These are phyloP conservation scores for Debaryomycetaceae sp. DNA, from an alignment of 1,139 yeast genomes.

Conservation along the genomic window DNA sequence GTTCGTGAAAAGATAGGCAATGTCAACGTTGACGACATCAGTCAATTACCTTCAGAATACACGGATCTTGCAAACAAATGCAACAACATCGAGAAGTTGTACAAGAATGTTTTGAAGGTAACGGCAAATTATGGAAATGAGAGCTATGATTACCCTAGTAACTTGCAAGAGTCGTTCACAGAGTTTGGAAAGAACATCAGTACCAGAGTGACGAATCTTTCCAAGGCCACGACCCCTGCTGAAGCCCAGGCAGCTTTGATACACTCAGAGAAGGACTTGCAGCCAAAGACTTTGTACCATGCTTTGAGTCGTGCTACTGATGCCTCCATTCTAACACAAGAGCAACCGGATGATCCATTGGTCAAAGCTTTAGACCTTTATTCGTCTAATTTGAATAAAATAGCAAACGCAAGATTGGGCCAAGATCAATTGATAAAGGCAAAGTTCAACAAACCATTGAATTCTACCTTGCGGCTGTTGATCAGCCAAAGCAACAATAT, in stretches of 20 bases:
- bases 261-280: constrained; percentile 49
- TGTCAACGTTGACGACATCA: constrained; percentile 62
- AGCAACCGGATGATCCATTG: constrained; percentile 46
- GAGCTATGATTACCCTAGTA: constrained; percentile 84
- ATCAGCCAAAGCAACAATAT: constrained; percentile 66
- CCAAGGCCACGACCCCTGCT: constrained; percentile 72
- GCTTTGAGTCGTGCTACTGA: constrained; percentile 78
- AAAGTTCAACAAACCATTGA: constrained; percentile 67
- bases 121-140: constrained; percentile 72
- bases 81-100: constrained; percentile 70
- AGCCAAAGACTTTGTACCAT: constrained; percentile 82
- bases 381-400: constrained; percentile 49
- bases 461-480: constrained; percentile 60
- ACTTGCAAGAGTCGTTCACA: constrained; percentile 66
- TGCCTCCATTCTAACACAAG: constrained; percentile 46
- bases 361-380: constrained; percentile 43
- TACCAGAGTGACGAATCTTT: constrained; percentile 62
- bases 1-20: constrained; percentile 80
- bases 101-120: constrained; percentile 68
- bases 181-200: constrained; percentile 71
- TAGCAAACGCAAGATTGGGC: constrained; percentile 80
- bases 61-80: constrained; percentile 70
- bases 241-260: constrained; percentile 81
- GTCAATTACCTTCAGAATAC: constrained; percentile 83
- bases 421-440: constrained; percentile 74